Evolutionary conservation across 345 rosid genomes (phyloP), one percentile per base, ranked within the genome.

Genomic region (Zanthoxylum bungeanum): DNA sequence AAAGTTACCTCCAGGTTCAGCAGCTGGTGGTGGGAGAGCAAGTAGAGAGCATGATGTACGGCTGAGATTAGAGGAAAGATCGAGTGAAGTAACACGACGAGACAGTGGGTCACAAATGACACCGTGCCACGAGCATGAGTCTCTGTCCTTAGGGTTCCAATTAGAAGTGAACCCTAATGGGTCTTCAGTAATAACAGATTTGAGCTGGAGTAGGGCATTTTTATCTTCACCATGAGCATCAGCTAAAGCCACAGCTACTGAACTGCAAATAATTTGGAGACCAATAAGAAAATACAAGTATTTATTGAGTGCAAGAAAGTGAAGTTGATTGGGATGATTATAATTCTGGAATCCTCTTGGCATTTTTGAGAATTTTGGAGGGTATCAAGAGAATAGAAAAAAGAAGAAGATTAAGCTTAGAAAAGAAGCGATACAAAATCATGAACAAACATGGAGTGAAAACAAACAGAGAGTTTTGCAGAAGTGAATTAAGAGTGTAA

Each of bases 61-160:
- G 70, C 44, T 56, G 69, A 68, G 19, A 55, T 68, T 64, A 16
- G 77, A 46, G 16, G 82, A 66, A 33, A 84, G 71, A 57, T 72
- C 66, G 42, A 84, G 83, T 28, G 77, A 71, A 7, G 66, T 66
- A 44, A 84, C 88, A 56, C 85, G 78, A 44, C 73, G 70, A 4
- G 85, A 72, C 34, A 75, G 9, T 19, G 80, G 17, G 80, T 84
- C 82, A 67, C 88, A 84, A 11, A 73, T 52, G 33, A 84, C 80
- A 27, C 88, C 88, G 12, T 25, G 53, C 88, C 88, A 84, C 33
- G 74, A 70, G 66, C 88, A 84, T 9, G 78, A 66, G 76, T 76
- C 72, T 28, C 40, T 51, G 68, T 83, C 89, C 14, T 68, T 64
- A 42, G 89, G 77, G 69, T 79, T 74, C 89, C 89, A 86, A 60